Evolutionary conservation across 805 yeast species (phyloP).

Genomic region (Myxozyma kluyveri): DNA sequence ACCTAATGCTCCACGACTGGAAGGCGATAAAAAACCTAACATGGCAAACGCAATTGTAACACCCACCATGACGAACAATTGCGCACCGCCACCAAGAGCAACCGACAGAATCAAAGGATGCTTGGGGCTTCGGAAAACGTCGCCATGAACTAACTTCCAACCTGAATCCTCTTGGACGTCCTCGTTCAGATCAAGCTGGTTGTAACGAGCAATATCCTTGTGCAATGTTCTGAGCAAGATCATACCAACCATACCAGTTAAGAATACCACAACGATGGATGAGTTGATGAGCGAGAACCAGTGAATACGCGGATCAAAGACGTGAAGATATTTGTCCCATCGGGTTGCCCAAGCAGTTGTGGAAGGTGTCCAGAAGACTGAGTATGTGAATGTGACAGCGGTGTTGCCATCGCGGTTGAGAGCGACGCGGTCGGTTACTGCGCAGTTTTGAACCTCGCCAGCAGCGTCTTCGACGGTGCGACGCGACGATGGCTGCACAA

Average conservation of each 20-base stretch:
- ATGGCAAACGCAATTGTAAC: slow-evolving; percentile 78
- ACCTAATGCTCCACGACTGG: slow-evolving; percentile 88
- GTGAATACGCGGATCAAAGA: slow-evolving; percentile 87
- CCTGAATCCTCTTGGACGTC: slow-evolving; percentile 90
- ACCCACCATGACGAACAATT: slow-evolving; percentile 71
- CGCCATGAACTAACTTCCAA: slow-evolving; percentile 95
- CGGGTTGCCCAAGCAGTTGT: slow-evolving; percentile 93
- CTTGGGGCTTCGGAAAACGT: slow-evolving; percentile 82
- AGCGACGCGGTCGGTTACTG: slow-evolving; percentile 30
- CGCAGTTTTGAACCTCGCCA: slow-evolving; percentile 34
- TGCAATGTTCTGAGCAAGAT: slow-evolving; percentile 74
- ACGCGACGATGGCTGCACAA: slow-evolving; percentile 67
- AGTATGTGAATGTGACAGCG: slow-evolving; percentile 75
- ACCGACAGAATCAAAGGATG: slow-evolving; percentile 70
- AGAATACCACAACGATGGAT: slow-evolving; percentile 70
- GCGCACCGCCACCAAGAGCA: slow-evolving; percentile 83
- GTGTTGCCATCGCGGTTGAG: slow-evolving; percentile 49
- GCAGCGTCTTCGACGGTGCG: slow-evolving; percentile 41
- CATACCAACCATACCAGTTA: slow-evolving; percentile 76
- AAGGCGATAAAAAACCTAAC: slow-evolving; percentile 86
- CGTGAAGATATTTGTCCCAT: slow-evolving; percentile 95
- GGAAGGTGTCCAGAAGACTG: slow-evolving; percentile 68
- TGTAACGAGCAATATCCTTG: slow-evolving; percentile 82
- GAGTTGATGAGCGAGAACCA: slow-evolving; percentile 93
- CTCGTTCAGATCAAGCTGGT: slow-evolving; percentile 77